phyloP scores from a whole-genome alignment of 768 basidiomycete genomes.

The Trichaptum fuscoviolaceum region DNA sequence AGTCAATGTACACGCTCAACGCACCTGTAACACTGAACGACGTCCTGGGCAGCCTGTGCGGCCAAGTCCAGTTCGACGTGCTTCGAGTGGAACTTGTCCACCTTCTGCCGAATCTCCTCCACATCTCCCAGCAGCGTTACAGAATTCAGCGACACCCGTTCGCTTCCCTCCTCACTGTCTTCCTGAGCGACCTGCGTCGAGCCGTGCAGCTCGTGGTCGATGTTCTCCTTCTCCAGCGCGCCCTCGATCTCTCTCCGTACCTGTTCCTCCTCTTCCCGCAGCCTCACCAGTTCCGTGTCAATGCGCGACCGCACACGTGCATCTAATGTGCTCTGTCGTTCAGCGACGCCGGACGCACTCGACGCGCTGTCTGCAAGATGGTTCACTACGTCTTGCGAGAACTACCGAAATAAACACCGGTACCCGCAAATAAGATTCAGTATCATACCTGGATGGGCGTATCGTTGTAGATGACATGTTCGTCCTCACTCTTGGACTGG shows the following conservation, averaged over 20 bases:
- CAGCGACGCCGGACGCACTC: constrained; percentile 53
- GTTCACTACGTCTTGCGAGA: constrained; percentile 80
- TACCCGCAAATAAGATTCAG: background rate
- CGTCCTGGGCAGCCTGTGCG: background rate
- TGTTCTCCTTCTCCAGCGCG: constrained; percentile 83
- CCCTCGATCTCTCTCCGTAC: constrained; percentile 70
- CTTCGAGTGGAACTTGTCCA: constrained; percentile 59
- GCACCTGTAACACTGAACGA: constrained; percentile 58
- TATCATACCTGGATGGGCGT: constrained; percentile 46
- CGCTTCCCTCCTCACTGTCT: constrained; percentile 23
- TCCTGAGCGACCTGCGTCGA: constrained; percentile 31
- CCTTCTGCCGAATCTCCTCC: constrained; percentile 65
- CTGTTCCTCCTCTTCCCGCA: constrained; percentile 63
- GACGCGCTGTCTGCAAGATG: constrained; percentile 64
- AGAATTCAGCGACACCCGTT: constrained; percentile 49
- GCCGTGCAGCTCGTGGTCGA: constrained; percentile 58
- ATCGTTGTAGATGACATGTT: constrained; percentile 54
- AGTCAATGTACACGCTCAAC: constrained; percentile 15
- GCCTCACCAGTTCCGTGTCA: constrained; percentile 55
- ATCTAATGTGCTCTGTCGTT: constrained; percentile 72
- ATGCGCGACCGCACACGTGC: constrained; percentile 69
- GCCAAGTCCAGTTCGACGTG: background rate
- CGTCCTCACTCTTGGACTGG: constrained; percentile 59
- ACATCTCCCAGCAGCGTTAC: constrained; percentile 65
- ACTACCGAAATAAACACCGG: constrained; percentile 37